These are phyloP conservation scores for Fraxinus cuspidata DNA, from an alignment of 257 asterid species.

Conservation along the genomic window DNA sequence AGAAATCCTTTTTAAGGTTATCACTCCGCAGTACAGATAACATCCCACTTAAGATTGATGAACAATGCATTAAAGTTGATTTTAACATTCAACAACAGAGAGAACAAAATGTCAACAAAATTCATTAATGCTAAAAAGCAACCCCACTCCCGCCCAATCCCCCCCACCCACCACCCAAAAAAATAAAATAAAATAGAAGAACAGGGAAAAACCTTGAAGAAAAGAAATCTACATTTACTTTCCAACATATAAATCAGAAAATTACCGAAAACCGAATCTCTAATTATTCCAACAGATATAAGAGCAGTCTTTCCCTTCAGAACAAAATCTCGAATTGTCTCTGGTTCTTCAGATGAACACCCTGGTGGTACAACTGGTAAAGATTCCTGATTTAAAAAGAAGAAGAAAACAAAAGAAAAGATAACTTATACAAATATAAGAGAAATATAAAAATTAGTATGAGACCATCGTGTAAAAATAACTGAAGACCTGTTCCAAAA, in stretches of 20 bases:
- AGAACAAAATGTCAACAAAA: background rate
- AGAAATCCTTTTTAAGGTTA: background rate
- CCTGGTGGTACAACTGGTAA: constrained; percentile 87
- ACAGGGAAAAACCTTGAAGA: constrained; percentile 1
- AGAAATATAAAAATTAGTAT: constrained; percentile 10
- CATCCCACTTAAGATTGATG: background rate
- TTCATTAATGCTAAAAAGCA: background rate
- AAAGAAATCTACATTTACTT: background rate
- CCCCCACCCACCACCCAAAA: background rate
- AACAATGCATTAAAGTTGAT: constrained; percentile 1
- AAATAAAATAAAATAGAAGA: background rate
- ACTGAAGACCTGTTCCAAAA: constrained; percentile 76
- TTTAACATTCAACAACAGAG: background rate
- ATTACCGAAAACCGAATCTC: constrained; percentile 81
- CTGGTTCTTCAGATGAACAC: constrained; percentile 75
- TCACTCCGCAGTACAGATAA: background rate
- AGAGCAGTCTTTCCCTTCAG: constrained; percentile 86
- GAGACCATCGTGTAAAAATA: constrained; percentile 22
- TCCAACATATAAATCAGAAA: constrained; percentile 5
- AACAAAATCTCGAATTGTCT: constrained; percentile 63
- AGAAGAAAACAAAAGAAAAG: background rate
- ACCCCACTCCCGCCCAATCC: no score
- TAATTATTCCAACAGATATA: constrained; percentile 86
- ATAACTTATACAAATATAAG: background rate
- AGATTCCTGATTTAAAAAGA: constrained; percentile 50